Conservation (phyloP, 495 filamentous ascomycete species). For the Podospora pseudocomata region DNA sequence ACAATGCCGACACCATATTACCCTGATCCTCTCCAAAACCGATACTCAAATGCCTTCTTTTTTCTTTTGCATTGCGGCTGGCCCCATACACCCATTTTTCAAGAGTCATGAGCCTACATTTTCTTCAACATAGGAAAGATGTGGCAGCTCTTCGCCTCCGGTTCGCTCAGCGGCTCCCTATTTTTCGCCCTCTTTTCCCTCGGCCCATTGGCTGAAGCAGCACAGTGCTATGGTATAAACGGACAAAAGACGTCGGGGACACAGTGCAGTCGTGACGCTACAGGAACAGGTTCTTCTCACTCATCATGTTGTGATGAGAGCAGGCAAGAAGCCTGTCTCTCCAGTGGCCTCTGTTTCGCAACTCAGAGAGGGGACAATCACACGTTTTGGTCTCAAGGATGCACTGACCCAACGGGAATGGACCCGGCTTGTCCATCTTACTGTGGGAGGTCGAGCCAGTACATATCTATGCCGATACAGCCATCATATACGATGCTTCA, state of each 20-base stretch:
- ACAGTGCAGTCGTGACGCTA: constrained; percentile 20
- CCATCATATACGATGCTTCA: constrained; percentile 23
- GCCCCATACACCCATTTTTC: neutral
- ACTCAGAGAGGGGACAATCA: constrained; percentile 28
- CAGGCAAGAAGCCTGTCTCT: constrained; percentile 33
- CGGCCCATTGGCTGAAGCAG: constrained; percentile 1
- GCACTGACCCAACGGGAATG: constrained; percentile 31
- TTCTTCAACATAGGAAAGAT: neutral
- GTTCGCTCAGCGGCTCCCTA: neutral
- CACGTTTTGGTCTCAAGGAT: constrained; percentile 30
- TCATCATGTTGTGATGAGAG: constrained; percentile 31
- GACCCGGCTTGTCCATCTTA: constrained; percentile 33
- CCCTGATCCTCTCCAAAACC: neutral
- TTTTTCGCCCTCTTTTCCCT: neutral
- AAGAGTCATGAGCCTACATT: neutral
- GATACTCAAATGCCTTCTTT: neutral
- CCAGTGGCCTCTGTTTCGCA: constrained; percentile 32
- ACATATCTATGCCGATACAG: constrained; percentile 23
- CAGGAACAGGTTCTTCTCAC: constrained; percentile 27
- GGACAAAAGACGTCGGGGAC: constrained; percentile 21
- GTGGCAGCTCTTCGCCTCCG: neutral
- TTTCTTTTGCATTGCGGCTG: neutral
- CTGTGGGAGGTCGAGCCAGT: constrained; percentile 20
- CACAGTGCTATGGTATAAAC: constrained; percentile 24
- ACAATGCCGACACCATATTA: neutral